phyloP scores from a whole-genome alignment of 495 filamentous ascomycete genomes.

The Neurospora sp. region DNA sequence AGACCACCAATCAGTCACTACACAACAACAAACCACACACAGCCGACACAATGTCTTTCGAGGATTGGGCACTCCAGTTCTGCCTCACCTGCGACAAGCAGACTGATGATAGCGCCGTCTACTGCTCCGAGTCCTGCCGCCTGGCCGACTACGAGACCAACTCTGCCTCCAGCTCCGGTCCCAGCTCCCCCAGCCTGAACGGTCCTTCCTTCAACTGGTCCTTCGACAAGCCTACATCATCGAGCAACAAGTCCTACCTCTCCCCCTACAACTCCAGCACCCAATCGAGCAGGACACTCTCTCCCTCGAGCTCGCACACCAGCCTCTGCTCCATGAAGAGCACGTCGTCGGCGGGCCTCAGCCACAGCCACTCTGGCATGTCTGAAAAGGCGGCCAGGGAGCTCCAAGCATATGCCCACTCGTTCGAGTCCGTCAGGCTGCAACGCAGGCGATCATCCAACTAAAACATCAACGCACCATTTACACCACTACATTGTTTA shows the following conservation, averaged over 20 bases:
- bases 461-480: not conserved
- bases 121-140: slow-evolving; percentile 90
- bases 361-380: slow-evolving; percentile 43
- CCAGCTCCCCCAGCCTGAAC: slow-evolving; percentile 39
- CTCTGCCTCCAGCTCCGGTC: slow-evolving; percentile 43
- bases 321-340: slow-evolving; percentile 73
- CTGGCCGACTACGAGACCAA: slow-evolving; percentile 77
- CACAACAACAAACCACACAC: not conserved
- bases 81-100: slow-evolving; percentile 92
- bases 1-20: not conserved
- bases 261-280: slow-evolving; percentile 50
- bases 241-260: slow-evolving; percentile 51
- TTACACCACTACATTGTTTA: slow-evolving; percentile 4
- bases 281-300: slow-evolving; percentile 40
- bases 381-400: slow-evolving; percentile 71
- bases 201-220: slow-evolving; percentile 39
- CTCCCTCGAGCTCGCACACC: slow-evolving; percentile 75
- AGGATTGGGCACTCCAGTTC: slow-evolving; percentile 81
- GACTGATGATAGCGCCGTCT: slow-evolving; percentile 62
- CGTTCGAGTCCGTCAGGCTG: slow-evolving; percentile 70
- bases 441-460: slow-evolving; percentile 42
- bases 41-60: slow-evolving; percentile 41
- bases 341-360: slow-evolving; percentile 42
- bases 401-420: slow-evolving; percentile 74
- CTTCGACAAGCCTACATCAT: slow-evolving; percentile 20